A percentile compares a stretch with the other conserved stretches of the same genome.
These are phyloP conservation scores for Spergularia marina DNA, from an alignment of 148 eudicot species.

Conservation along the genomic window DNA sequence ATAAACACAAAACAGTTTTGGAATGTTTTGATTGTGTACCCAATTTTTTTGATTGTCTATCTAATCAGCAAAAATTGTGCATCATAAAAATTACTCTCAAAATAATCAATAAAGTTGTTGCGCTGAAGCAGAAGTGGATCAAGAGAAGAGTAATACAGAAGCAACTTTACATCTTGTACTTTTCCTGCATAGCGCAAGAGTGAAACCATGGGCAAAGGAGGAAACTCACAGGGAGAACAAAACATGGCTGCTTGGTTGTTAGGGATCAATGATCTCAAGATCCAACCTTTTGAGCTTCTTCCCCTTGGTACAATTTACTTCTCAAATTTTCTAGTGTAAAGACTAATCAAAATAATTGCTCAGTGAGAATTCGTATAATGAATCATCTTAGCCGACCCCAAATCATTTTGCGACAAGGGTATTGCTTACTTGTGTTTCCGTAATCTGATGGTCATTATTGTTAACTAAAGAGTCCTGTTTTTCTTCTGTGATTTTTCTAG, in stretches of 20 bases:
- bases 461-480: neutral
- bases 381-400: neutral
- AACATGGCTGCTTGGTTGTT: slow-evolving; percentile 99
- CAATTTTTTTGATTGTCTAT: neutral
- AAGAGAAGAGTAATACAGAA: too few relatives aligned
- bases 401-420: neutral
- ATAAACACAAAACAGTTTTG: neutral
- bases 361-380: neutral
- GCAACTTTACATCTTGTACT: too few relatives aligned
- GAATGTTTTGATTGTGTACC: too few relatives aligned
- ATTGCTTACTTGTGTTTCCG: neutral
- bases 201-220: slow-evolving; percentile 63
- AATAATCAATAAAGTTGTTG: too few relatives aligned
- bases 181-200: slow-evolving; percentile 11
- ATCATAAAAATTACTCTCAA: neutral
- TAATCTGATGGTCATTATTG: slow-evolving; percentile 3
- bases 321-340: too few relatives aligned
- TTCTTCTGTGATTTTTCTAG: slow-evolving; percentile 20
- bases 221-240: slow-evolving; percentile 42
- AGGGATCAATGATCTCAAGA: slow-evolving; percentile 73
- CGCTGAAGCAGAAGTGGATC: too few relatives aligned
- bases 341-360: neutral
- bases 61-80: neutral
- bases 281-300: slow-evolving; percentile 83
- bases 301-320: slow-evolving; percentile 53